phyloP scores from a whole-genome alignment of 305 asterid genomes.

The Fraxinus dipetala region DNA sequence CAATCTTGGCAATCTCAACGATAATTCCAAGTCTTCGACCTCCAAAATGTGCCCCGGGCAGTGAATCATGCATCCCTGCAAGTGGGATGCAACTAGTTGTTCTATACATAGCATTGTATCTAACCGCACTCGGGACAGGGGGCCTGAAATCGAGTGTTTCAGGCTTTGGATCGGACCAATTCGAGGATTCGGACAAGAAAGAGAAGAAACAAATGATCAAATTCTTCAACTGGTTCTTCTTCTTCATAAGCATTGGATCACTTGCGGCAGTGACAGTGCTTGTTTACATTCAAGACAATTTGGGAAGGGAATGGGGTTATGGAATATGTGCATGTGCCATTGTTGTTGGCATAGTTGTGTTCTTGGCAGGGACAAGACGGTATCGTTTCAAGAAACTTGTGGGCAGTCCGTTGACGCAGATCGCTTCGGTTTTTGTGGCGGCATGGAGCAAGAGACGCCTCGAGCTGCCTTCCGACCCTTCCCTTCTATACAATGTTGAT shows the following conservation, averaged over 20 bases:
- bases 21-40: constrained; percentile 64
- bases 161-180: constrained; percentile 21
- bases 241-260: constrained; percentile 26
- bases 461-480: constrained; percentile 58
- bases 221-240: constrained; percentile 3
- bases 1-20: constrained; percentile 67
- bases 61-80: constrained; percentile 51
- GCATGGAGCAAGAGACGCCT: constrained; percentile 64
- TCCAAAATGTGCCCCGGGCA: constrained; percentile 50
- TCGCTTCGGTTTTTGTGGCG: constrained; percentile 70
- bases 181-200: background rate
- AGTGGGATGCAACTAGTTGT: background rate
- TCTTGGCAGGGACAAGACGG: constrained; percentile 56
- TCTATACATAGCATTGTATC: constrained; percentile 13
- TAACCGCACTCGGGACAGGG: constrained; percentile 15
- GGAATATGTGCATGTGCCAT: constrained; percentile 78
- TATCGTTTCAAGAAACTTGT: constrained; percentile 79
- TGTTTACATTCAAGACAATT: constrained; percentile 70
- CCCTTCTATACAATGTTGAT: constrained; percentile 44
- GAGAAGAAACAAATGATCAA: background rate
- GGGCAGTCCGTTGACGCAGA: constrained; percentile 84
- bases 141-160: constrained; percentile 19
- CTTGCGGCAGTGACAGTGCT: constrained; percentile 50
- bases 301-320: constrained; percentile 80
- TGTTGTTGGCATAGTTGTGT: constrained; percentile 46